phyloP scores from a whole-genome alignment of 352 stramenopile species.

The Hyaloperonospora arabidopsidis region DNA sequence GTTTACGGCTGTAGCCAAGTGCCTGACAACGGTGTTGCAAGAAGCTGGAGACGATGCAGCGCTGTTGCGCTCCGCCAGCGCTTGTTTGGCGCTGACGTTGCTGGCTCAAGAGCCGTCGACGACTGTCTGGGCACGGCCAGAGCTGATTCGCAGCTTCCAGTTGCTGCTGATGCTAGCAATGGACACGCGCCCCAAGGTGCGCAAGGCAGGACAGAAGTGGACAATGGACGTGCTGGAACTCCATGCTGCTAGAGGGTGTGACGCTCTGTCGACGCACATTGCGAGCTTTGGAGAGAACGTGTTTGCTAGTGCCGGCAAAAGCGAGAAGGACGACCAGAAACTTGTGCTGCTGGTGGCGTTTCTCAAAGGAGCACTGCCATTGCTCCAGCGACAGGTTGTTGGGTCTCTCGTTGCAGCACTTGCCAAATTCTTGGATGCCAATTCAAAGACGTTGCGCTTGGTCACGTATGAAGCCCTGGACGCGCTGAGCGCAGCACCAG shows the following conservation, averaged over 20 bases:
- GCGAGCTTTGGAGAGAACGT: conserved; percentile 83
- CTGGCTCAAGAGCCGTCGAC: conserved; percentile 65
- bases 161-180: conserved; percentile 69
- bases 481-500: conserved; percentile 39
- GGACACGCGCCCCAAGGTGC: conserved; percentile 76
- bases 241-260: conserved; percentile 60
- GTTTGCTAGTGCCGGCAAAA: conserved; percentile 36
- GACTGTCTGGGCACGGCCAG: conserved; percentile 52
- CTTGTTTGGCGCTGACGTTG: conserved; percentile 54
- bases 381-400: conserved; percentile 77
- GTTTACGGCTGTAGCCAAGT: conserved; percentile 64
- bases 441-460: conserved; percentile 65
- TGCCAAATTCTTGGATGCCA: conserved; percentile 63
- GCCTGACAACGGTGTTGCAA: conserved; percentile 60
- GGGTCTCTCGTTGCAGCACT: conserved; percentile 66
- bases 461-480: conserved; percentile 76
- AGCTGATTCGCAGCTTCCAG: conserved; percentile 71
- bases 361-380: conserved; percentile 64
- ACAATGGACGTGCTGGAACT: conserved; percentile 65
- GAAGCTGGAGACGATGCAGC: conserved; percentile 54
- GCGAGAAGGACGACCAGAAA: conserved; percentile 58
- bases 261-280: conserved; percentile 80
- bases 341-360: conserved; percentile 78
- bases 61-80: conserved; percentile 53
- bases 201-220: conserved; percentile 71